A percentile compares a stretch with the other conserved stretches of the same genome.
Conservation (phyloP, 1,284 basidiomycete genomes). For the Psilocybe mexicana region DNA sequence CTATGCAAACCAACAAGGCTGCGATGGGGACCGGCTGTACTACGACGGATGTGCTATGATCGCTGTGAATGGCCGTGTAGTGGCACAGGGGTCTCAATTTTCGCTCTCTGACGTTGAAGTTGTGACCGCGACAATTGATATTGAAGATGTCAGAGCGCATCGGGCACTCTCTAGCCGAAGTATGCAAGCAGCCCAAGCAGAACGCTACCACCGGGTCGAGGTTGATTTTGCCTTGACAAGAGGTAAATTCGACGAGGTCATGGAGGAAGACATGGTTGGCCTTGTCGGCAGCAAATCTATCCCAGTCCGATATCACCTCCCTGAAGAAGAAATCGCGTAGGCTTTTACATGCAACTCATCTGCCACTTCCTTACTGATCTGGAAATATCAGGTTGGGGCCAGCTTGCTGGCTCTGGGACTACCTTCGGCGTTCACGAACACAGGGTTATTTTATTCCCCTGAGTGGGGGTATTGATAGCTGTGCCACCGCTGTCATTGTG, state of each 20-base stretch:
- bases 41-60: slow-evolving; percentile 98
- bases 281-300: slow-evolving; percentile 45
- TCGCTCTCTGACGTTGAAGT: slow-evolving; percentile 96
- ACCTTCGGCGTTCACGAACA: slow-evolving; percentile 89
- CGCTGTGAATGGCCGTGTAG: slow-evolving; percentile 88
- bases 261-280: slow-evolving; percentile 53
- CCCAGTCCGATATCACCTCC: slow-evolving; percentile 78
- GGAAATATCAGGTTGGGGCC: slow-evolving; percentile 74
- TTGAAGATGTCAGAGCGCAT: slow-evolving; percentile 92
- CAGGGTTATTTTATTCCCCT: slow-evolving; percentile 97
- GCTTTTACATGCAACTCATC: slow-evolving; percentile 33
- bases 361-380: background rate
- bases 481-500: slow-evolving; percentile 94
- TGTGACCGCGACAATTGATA: slow-evolving; percentile 91
- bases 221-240: slow-evolving; percentile 76
- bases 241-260: slow-evolving; percentile 66
- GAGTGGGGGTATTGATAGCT: slow-evolving; percentile 97
- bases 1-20: slow-evolving; percentile 98
- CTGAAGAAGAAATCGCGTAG: slow-evolving; percentile 97
- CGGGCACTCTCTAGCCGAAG: slow-evolving; percentile 80
- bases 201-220: slow-evolving; percentile 77
- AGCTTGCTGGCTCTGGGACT: slow-evolving; percentile 99
- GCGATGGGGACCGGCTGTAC: slow-evolving; percentile 96
- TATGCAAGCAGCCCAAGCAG: slow-evolving; percentile 83
- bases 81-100: slow-evolving; percentile 97